These are phyloP conservation scores for Penicillium paneum DNA, from an alignment of 2,329 filamentous ascomycete species.

Conservation along the genomic window DNA sequence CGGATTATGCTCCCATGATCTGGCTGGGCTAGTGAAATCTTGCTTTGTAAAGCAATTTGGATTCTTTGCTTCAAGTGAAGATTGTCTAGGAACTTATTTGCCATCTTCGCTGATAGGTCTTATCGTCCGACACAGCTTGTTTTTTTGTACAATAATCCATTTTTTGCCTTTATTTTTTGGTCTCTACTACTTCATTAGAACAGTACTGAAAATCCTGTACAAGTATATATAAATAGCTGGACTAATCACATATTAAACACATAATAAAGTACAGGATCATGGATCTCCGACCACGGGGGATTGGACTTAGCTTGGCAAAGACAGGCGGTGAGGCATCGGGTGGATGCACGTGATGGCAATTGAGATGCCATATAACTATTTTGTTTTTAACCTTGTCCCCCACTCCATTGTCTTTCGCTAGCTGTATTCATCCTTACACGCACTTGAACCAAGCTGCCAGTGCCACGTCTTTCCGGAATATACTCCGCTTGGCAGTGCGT, in stretches of 20 bases:
- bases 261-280: not conserved
- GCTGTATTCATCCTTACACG: not conserved
- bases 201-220: too few species aligned
- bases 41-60: not conserved
- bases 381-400: not conserved
- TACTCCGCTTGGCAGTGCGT: not conserved
- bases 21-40: not conserved
- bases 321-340: not conserved
- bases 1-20: not conserved
- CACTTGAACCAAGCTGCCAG: not conserved
- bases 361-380: not conserved
- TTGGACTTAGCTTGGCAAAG: not conserved
- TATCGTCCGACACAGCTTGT: not conserved
- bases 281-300: not conserved
- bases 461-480: not conserved
- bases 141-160: not conserved
- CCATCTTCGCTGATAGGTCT: not conserved
- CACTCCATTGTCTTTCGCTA: not conserved
- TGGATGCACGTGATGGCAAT: not conserved
- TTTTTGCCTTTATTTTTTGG: not conserved
- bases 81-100: not conserved
- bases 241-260: not conserved
- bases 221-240: not conserved
- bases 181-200: too few species aligned
- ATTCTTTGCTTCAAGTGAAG: not conserved